Evolutionary conservation across 2,329 filamentous ascomycete species (phyloP), one percentile per base, ranked within the genome.

Genomic region (Aspergillus pseudoglaucus): DNA sequence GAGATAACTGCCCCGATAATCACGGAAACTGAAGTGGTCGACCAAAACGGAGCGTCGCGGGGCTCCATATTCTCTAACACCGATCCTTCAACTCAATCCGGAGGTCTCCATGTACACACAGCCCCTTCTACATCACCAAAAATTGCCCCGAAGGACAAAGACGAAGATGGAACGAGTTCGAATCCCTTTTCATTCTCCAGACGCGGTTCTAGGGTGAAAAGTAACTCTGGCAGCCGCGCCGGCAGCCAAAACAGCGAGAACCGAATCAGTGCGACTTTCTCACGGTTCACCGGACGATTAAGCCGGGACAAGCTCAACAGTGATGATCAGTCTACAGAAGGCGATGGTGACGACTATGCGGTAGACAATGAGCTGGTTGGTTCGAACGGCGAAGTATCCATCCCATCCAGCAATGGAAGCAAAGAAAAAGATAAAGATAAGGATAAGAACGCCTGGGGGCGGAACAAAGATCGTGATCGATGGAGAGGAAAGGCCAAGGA

Each of bases 211-310:
- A 60, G 62, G 23, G 47, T 53, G 9, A 64, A 56, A 44, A 68
- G 63, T 44, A 63, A 57, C 44, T 60, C 65, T 32, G 60, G 59
- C 39, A 69, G 66, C 44, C 65, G 67, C 46, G 55, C 65, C 6
- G 60, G 57, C 18, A 69, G 66, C 38, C 65, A 68, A 47, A 51
- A 58, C 5, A 59, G 66, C 32, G 67, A 70, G 20, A 68, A 62
- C 20, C 55, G 66, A 44, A 59, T 69, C 30, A 61, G 66, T 40
- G 48, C 60, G 32, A 65, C 65, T 1, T 61, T 70, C 39, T 66
- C 63, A 15, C 62, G 65, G n/a, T 62, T 69, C 27, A 53, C 64
- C 22, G 61, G 57, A 14, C 59, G 63, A 25, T 51, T 61, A 8
- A 67, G 62, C 46, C 56, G 56, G 32, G 64, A 68, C 25, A 64